Base-by-base conservation (phyloP, 345 rosid genomes). In the Melastoma malabathricum region DNA sequence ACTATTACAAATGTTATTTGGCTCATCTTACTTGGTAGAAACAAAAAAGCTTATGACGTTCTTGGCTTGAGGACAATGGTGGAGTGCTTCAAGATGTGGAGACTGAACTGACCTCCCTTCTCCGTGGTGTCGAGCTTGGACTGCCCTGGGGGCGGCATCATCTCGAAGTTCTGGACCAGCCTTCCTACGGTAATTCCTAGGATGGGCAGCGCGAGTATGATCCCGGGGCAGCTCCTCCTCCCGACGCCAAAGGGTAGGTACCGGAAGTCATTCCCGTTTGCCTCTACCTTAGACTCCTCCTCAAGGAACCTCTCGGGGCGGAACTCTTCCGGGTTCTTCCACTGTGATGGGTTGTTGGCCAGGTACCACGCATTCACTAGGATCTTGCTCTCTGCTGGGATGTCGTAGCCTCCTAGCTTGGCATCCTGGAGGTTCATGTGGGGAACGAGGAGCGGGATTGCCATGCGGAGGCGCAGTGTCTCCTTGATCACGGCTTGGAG, bases 351-450 rank as follows among this genome's bases (percentile, higher is more conserved):
- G 59, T 92, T 82, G 83, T 92, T 92, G 15, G 95, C 98, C 0
- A 92, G 82, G 89, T 93, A 87, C 98, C 98, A 92, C 0, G 98
- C 98, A 14, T 92, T 92, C 9, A 92, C 95, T 17, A 92, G 52
- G 69, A 92, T 82, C 39, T 92, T 92, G 88, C 97, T 87, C 68
- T 92, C 98, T 0, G 98, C 98, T 0, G 98, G 98, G 55, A 92
- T 73, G 43, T 92, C 98, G 6, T 68, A 88, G 43, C 86, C 84
- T 0, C 75, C 69, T 17, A 92, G 97, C 76, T 79, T 92, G 19
- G 98, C 98, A 0, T 92, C 95, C 18, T 87, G 59, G 57, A 92
- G 93, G 75, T 92, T 92, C 98, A 92, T 87, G 82, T 92, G 98
- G 0, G 97, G 97, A 12, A 92, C 98, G 14, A 92, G 94, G 1